phyloP scores from a whole-genome alignment of 805 yeast species.

The Saccharomycopsis capsularis region DNA sequence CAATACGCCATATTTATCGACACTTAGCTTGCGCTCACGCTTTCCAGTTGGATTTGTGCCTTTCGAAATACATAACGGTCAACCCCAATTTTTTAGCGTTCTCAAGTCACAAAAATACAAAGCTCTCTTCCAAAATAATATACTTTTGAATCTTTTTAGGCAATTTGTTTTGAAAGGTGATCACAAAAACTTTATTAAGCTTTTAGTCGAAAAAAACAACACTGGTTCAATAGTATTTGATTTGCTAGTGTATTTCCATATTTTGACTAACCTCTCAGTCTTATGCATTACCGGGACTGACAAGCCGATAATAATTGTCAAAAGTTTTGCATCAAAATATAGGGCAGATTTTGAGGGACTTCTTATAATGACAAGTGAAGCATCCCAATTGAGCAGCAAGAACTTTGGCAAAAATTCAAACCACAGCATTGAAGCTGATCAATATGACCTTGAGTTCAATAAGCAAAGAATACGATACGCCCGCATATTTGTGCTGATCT shows the following conservation, averaged over 20 bases:
- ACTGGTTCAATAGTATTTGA: not conserved
- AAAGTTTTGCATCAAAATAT: not conserved
- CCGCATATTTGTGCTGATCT: not conserved
- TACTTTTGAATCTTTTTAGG: not conserved
- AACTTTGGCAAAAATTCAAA: not conserved
- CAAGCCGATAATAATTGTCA: not conserved
- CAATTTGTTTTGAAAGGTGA: conserved; percentile 6
- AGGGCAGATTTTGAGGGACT: not conserved
- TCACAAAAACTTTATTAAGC: not conserved
- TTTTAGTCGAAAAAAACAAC: not conserved
- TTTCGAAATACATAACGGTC: not conserved
- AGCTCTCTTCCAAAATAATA: not conserved
- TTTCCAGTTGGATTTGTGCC: not conserved
- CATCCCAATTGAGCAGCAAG: not conserved
- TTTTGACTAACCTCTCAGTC: not conserved
- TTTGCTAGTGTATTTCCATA: conserved; percentile 4
- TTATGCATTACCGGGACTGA: not conserved
- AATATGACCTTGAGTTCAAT: not conserved
- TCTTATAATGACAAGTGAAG: not conserved
- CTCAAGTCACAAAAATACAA: not conserved
- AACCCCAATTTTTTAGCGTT: not conserved
- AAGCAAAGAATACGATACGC: not conserved
- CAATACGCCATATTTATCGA: not conserved
- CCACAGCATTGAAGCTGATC: not conserved
- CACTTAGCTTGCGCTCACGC: not conserved